phyloP scores from a whole-genome alignment of 805 yeast species.

The Metschnikowia koreensis region DNA sequence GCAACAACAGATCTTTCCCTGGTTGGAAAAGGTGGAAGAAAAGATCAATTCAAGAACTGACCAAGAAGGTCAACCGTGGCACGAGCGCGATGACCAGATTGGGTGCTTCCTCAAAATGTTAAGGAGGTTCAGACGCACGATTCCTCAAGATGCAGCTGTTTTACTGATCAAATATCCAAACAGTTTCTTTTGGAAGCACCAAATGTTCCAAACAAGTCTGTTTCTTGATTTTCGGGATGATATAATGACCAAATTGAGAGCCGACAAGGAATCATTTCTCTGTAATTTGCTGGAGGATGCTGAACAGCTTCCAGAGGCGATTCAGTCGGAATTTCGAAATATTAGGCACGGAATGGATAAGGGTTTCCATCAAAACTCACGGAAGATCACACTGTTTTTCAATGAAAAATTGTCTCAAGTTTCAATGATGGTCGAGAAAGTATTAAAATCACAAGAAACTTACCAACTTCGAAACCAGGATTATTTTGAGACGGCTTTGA shows the following conservation, averaged over 20 bases:
- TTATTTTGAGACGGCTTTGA: too few species aligned
- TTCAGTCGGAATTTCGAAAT: neutral
- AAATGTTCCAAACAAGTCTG: neutral
- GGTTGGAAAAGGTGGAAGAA: neutral
- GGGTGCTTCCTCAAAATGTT: neutral
- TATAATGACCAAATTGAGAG: neutral
- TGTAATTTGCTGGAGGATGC: neutral
- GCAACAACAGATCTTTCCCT: neutral
- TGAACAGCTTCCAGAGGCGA: neutral
- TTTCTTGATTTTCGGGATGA: neutral
- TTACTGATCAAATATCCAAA: neutral
- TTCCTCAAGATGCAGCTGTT: neutral
- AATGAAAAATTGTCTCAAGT: too few species aligned
- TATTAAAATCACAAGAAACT: too few species aligned
- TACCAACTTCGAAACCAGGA: too few species aligned
- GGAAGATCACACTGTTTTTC: neutral
- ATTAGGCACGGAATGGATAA: neutral
- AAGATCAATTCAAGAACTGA: neutral
- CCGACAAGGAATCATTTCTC: neutral
- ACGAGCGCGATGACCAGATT: neutral
- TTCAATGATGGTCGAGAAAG: too few species aligned
- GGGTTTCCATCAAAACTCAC: neutral
- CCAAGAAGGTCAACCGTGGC: neutral
- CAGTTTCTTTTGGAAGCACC: neutral
- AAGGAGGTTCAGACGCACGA: neutral